Evolutionary conservation across 805 yeast species (phyloP).

Genomic region (Candida peoriensis): DNA sequence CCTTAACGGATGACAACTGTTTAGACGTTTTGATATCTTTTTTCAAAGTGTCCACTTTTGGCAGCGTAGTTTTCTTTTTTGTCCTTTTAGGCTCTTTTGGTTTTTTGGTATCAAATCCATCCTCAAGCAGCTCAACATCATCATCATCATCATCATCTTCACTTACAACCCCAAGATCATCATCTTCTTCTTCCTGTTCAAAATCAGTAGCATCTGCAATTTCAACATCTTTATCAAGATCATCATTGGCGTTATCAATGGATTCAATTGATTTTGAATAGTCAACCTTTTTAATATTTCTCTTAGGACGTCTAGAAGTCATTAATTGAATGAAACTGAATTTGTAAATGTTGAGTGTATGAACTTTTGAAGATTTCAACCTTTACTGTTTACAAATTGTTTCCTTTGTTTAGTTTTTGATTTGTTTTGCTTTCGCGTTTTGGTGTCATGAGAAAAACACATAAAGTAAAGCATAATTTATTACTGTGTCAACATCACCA

Average conservation of each 20-base stretch:
- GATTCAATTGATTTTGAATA: conserved; percentile 8
- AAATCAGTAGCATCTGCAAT: background rate
- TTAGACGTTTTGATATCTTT: conserved; percentile 13
- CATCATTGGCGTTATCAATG: conserved; percentile 6
- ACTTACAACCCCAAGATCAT: conserved; percentile 5
- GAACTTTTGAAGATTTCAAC: no score
- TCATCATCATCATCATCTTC: conserved; percentile 8
- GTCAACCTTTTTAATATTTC: conserved; percentile 8
- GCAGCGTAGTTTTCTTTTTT: conserved; percentile 3
- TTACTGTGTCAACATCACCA: no score
- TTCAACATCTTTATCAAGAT: conserved; percentile 10
- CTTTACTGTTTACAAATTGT: no score
- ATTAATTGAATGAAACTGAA: no score
- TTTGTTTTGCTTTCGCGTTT: no score
- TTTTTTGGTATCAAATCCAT: conserved; percentile 9
- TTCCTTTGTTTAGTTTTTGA: no score
- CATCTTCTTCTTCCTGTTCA: conserved; percentile 4
- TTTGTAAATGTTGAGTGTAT: conserved; percentile 2
- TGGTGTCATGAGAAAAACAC: no score
- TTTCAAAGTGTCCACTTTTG: background rate
- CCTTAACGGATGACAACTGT: conserved; percentile 35
- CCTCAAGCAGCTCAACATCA: conserved; percentile 12
- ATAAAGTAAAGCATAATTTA: no score
- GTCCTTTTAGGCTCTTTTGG: conserved; percentile 6
- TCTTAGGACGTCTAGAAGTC: conserved; percentile 3